Evolutionary conservation across 164 flowering plant genomes (phyloP).

Genomic region (Nelumbo lutea): DNA sequence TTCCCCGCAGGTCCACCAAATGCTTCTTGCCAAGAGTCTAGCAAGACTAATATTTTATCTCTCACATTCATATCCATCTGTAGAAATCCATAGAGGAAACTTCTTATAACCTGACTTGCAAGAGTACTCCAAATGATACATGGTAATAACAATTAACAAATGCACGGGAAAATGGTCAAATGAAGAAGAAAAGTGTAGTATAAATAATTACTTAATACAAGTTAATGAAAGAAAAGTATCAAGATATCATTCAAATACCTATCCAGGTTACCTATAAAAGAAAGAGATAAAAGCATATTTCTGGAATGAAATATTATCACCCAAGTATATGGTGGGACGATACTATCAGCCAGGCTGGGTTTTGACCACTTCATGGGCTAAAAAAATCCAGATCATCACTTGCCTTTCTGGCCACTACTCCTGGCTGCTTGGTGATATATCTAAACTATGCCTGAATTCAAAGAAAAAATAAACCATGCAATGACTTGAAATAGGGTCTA

Average conservation of each 20-base stretch:
- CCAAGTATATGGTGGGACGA: not conserved
- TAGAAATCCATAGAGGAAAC: slow-evolving; percentile 6
- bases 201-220: not conserved
- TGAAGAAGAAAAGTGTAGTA: not conserved
- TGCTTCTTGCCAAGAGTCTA: slow-evolving; percentile 80
- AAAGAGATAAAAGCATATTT: no score
- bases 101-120: not conserved
- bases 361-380: not conserved
- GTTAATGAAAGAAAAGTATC: not conserved
- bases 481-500: not conserved
- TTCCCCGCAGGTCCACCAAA: slow-evolving; percentile 75
- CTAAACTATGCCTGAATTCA: not conserved
- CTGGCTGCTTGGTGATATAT: not conserved
- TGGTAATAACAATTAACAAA: not conserved
- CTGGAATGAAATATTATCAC: not conserved
- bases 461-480: not conserved
- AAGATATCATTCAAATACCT: not conserved
- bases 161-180: not conserved
- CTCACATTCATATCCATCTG: slow-evolving; percentile 70
- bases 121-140: not conserved
- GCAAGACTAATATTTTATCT: slow-evolving; percentile 51
- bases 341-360: not conserved
- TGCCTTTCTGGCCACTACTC: not conserved
- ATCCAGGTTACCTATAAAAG: not conserved
- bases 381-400: not conserved